Evolutionary conservation across 2,329 filamentous ascomycete species (phyloP).

Genomic region (Fusarium kyushuense): DNA sequence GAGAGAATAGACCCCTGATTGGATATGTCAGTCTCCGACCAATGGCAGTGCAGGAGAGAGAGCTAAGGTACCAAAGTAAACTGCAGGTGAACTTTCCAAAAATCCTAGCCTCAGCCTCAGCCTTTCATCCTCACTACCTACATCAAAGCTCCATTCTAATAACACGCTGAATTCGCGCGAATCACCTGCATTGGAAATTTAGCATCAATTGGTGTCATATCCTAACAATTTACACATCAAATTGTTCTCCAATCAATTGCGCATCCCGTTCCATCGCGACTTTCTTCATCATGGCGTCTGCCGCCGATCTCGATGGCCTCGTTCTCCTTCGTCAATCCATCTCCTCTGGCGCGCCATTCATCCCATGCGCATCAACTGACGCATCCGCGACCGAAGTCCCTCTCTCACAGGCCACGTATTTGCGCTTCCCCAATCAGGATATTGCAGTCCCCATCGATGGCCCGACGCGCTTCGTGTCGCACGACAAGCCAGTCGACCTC

Average conservation of each 20-base stretch:
- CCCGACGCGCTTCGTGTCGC: constrained; percentile 89
- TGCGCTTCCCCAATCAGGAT: constrained; percentile 76
- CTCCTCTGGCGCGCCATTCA: constrained; percentile 74
- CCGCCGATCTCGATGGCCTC: constrained; percentile 78
- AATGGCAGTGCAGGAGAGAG: constrained; percentile 22
- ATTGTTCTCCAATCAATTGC: neutral
- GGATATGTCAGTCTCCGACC: constrained; percentile 10
- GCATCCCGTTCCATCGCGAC: constrained; percentile 14
- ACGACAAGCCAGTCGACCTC: constrained; percentile 80
- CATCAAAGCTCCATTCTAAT: constrained; percentile 16
- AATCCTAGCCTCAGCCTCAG: constrained; percentile 44
- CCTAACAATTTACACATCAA: neutral
- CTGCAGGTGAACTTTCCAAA: constrained; percentile 34
- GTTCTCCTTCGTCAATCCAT: constrained; percentile 87
- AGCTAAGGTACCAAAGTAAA: constrained; percentile 29
- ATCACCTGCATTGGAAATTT: neutral
- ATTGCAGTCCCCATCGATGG: constrained; percentile 76
- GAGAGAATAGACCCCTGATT: constrained; percentile 32
- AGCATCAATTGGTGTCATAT: neutral
- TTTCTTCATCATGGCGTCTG: constrained; percentile 63
- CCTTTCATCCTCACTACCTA: constrained; percentile 41
- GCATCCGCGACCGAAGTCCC: constrained; percentile 70
- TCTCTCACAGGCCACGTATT: constrained; percentile 81
- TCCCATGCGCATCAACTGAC: constrained; percentile 79
- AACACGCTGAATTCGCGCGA: constrained; percentile 6